Evolutionary conservation across 305 asterid species (phyloP).

Genomic region (Fraxinus latifolia): DNA sequence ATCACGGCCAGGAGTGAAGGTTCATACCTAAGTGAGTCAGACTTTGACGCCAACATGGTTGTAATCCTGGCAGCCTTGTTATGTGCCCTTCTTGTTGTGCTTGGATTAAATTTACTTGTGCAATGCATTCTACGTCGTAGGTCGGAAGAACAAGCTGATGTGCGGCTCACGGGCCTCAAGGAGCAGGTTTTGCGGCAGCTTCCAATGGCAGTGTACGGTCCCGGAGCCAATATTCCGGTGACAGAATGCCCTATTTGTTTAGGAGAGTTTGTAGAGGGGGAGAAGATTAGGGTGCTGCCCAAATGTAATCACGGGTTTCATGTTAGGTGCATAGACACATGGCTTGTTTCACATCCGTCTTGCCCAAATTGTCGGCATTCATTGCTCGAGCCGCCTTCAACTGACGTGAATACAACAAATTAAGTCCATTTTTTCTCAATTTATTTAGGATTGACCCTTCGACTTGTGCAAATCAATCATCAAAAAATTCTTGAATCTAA

Average conservation of each 20-base stretch:
- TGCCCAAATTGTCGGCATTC: conserved; percentile 35
- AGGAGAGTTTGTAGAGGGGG: conserved; percentile 32
- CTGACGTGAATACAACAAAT: neutral
- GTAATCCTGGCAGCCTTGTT: conserved; percentile 45
- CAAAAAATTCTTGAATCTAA: no score
- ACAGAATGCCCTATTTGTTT: conserved; percentile 34
- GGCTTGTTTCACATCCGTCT: conserved; percentile 34
- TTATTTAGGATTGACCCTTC: neutral
- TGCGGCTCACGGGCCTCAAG: conserved; percentile 23
- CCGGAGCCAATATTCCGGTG: neutral
- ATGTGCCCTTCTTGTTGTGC: conserved; percentile 37
- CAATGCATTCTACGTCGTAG: conserved; percentile 35
- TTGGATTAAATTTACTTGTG: conserved; percentile 38
- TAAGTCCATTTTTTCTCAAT: no score
- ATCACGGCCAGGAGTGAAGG: neutral
- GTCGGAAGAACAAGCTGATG: neutral
- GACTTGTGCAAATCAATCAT: neutral
- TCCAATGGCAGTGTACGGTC: conserved; percentile 22
- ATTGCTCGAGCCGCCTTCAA: neutral
- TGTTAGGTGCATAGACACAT: conserved; percentile 27
- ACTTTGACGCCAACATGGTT: conserved; percentile 47
- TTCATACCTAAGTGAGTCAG: conserved; percentile 5
- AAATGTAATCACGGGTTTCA: conserved; percentile 31
- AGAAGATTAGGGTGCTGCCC: conserved; percentile 33
- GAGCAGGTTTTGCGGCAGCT: conserved; percentile 24